A percentile compares a stretch with the other conserved stretches of the same genome.
Conservation (phyloP, 345 rosid genomes). For the Hypericum perforatum region DNA sequence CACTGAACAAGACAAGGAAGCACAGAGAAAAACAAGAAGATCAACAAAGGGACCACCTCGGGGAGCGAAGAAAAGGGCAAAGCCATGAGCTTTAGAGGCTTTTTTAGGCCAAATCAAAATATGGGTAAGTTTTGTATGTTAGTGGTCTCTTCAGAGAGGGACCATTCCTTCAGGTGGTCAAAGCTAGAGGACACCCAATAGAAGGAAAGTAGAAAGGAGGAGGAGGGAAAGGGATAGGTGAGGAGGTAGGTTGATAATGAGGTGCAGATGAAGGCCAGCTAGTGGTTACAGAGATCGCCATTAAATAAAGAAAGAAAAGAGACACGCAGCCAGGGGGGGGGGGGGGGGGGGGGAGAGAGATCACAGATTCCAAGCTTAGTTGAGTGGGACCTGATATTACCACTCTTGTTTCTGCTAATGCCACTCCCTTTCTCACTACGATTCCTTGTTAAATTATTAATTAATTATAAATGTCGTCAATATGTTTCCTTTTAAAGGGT, state of each 20-base stretch:
- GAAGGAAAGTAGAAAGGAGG: not conserved
- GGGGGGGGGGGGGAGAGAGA: not conserved
- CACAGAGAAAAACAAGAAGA: conserved; percentile 11
- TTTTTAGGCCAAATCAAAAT: not conserved
- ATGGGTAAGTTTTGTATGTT: not conserved
- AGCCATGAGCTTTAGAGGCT: not conserved
- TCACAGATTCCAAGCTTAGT: no score
- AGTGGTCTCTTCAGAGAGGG: not conserved
- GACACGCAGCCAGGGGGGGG: not conserved
- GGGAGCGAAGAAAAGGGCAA: not conserved
- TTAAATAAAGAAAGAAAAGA: not conserved
- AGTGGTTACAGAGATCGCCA: not conserved
- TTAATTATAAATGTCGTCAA: no score
- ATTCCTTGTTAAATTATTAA: no score
- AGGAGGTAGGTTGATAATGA: not conserved
- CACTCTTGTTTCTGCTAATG: no score
- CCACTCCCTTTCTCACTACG: no score
- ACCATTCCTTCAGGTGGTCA: not conserved
- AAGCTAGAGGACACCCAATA: not conserved
- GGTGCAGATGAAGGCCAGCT: not conserved
- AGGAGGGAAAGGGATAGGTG: not conserved
- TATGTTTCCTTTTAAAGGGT: no score
- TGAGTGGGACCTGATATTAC: no score
- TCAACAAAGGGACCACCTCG: not conserved
- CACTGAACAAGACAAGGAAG: conserved; percentile 20